phyloP scores from a whole-genome alignment of 352 stramenopile genomes.

The Phytophthora hibernalis region DNA sequence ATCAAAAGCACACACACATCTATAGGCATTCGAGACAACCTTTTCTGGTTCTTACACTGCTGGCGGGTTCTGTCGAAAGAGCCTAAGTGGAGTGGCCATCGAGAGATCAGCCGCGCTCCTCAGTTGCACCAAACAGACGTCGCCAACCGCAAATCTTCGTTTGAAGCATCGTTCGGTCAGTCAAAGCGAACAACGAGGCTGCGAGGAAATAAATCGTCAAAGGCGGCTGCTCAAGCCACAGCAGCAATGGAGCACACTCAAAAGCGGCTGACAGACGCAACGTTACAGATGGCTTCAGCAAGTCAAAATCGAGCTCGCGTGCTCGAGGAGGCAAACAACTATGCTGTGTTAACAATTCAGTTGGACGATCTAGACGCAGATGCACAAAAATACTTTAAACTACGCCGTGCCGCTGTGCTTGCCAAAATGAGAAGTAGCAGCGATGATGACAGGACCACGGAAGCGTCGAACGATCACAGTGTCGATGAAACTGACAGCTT shows the following conservation, averaged over 20 bases:
- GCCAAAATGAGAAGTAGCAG: neutral
- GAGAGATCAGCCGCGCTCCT: neutral
- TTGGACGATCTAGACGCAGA: neutral
- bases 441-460: neutral
- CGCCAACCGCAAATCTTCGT: neutral
- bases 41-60: conserved; percentile 7
- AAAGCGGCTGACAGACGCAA: neutral
- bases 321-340: neutral
- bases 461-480: neutral
- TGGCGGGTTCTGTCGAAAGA: conserved; percentile 8
- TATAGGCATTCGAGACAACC: neutral
- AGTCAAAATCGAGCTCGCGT: neutral
- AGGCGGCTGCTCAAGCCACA: neutral
- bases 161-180: neutral
- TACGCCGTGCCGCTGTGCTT: neutral
- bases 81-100: neutral
- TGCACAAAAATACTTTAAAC: neutral
- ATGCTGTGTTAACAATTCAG: neutral
- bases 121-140: neutral
- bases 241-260: neutral
- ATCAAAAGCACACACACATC: conserved; percentile 4
- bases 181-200: neutral
- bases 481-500: neutral
- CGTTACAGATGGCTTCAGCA: neutral
- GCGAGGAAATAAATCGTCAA: neutral